Percentiles rank a stretch among this genome's conserved stretches.
phyloP scores from a whole-genome alignment of 2,329 filamentous ascomycete species.

The Nemania serpens region DNA sequence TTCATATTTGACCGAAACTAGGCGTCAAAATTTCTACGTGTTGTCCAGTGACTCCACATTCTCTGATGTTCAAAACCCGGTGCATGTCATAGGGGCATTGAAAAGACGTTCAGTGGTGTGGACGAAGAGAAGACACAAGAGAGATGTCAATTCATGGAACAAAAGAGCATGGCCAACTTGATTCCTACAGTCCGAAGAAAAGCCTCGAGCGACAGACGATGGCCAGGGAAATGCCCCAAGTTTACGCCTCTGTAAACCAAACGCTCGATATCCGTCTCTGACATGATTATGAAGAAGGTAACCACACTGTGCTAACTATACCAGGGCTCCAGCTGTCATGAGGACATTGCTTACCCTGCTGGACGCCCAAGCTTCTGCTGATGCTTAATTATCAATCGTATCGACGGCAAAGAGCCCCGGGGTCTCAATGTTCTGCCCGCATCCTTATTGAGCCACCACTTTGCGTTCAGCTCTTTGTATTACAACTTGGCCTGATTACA shows the following conservation, averaged over 20 bases:
- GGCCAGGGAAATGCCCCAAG: slow-evolving; percentile 8
- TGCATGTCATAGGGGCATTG: neutral
- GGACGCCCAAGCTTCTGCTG: neutral
- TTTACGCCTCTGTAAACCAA: slow-evolving; percentile 18
- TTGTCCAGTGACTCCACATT: neutral
- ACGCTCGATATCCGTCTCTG: slow-evolving; percentile 11
- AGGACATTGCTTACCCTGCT: neutral
- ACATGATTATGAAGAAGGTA: slow-evolving; percentile 7
- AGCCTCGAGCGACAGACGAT: slow-evolving; percentile 12
- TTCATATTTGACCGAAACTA: neutral
- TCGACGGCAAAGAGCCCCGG: neutral
- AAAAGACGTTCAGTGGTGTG: neutral
- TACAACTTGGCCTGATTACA: neutral
- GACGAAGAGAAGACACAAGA: neutral
- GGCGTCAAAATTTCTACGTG: neutral
- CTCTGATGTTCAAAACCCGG: neutral
- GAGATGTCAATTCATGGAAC: slow-evolving; percentile 13
- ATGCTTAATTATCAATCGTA: neutral
- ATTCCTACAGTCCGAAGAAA: slow-evolving; percentile 5
- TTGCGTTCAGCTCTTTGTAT: neutral
- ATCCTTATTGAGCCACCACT: neutral
- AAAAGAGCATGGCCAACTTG: slow-evolving; percentile 1
- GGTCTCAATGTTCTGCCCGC: neutral
- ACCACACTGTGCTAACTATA: neutral
- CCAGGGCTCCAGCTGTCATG: neutral